A percentile compares a stretch with the other conserved stretches of the same genome.
Evolutionary conservation across 2,329 filamentous ascomycete genomes (phyloP).

Genomic region (Trichophyton schoenleinii): DNA sequence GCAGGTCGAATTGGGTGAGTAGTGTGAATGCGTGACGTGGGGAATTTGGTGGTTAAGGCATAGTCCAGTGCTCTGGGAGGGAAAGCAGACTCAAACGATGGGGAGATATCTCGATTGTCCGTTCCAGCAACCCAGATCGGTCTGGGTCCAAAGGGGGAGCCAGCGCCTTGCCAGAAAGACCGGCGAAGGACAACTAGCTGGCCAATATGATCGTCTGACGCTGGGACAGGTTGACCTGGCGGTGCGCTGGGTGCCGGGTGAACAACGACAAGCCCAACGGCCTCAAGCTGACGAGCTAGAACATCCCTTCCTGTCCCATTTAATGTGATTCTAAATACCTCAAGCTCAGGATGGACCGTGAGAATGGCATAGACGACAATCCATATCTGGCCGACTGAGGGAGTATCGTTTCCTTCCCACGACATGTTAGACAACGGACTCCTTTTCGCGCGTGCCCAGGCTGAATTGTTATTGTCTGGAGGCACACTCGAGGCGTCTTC

Average conservation of each 20-base stretch:
- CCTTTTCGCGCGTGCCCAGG: constrained; percentile 26
- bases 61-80: constrained; percentile 23
- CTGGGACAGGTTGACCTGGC: constrained; percentile 15
- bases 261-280: constrained; percentile 32
- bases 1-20: constrained; percentile 59
- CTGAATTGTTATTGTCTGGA: constrained; percentile 25
- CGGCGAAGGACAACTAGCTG: constrained; percentile 41
- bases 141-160: constrained; percentile 53
- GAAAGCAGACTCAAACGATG: constrained; percentile 16
- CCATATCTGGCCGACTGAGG: constrained; percentile 30
- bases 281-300: constrained; percentile 21
- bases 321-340: constrained; percentile 26
- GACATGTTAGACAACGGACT: constrained; percentile 22
- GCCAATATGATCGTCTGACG: constrained; percentile 23
- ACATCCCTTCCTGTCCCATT: constrained; percentile 18
- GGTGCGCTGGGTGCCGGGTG: constrained; percentile 23
- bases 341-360: constrained; percentile 20
- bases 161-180: constrained; percentile 59
- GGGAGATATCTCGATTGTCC: constrained; percentile 15
- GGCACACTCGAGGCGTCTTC: constrained; percentile 15
- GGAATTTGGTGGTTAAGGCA: constrained; percentile 38
- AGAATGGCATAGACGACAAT: constrained; percentile 28
- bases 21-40: constrained; percentile 41
- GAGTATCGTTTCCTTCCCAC: constrained; percentile 22
- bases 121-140: constrained; percentile 48